Evolutionary conservation across 2,329 filamentous ascomycete species (phyloP).

Genomic region (Pseudogymnoascus destructans): DNA sequence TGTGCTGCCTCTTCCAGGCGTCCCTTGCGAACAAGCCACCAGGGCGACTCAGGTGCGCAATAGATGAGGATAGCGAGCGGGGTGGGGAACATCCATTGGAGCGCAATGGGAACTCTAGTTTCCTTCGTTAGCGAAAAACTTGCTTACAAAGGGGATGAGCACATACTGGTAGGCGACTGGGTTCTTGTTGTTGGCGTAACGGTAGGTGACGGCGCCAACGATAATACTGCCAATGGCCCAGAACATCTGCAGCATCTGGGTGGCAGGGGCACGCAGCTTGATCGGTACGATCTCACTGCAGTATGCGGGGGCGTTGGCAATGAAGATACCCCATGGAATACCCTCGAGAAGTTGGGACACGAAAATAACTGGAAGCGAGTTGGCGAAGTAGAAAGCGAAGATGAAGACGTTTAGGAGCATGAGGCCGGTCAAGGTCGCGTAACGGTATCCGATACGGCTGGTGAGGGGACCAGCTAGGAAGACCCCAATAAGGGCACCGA

Average conservation of each 20-base stretch:
- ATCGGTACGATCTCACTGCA: slow-evolving; percentile 41
- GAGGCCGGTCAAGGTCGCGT: slow-evolving; percentile 40
- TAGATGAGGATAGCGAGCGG: slow-evolving; percentile 35
- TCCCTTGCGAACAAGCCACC: slow-evolving; percentile 38
- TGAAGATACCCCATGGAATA: slow-evolving; percentile 37
- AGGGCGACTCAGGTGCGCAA: slow-evolving; percentile 30
- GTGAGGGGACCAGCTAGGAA: slow-evolving; percentile 48
- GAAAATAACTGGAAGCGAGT: slow-evolving; percentile 30
- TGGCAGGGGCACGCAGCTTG: slow-evolving; percentile 41
- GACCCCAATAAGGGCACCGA: slow-evolving; percentile 47
- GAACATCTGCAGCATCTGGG: slow-evolving; percentile 53
- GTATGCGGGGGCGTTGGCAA: slow-evolving; percentile 26
- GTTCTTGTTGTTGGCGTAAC: slow-evolving; percentile 31
- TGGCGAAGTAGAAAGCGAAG: slow-evolving; percentile 33
- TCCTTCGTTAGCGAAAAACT: slow-evolving; percentile 15
- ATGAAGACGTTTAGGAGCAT: slow-evolving; percentile 44
- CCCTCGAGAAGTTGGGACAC: slow-evolving; percentile 43
- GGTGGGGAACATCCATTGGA: slow-evolving; percentile 41
- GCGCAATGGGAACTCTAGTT: slow-evolving; percentile 35
- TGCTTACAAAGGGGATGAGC: slow-evolving; percentile 10
- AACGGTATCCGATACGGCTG: slow-evolving; percentile 45
- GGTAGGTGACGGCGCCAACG: slow-evolving; percentile 42
- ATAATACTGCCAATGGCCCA: slow-evolving; percentile 51
- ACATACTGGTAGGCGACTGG: slow-evolving; percentile 33
- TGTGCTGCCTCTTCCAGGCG: slow-evolving; percentile 28